Evolutionary conservation across 1,284 basidiomycete genomes (phyloP).

Genomic region (Golubevia pallescens): DNA sequence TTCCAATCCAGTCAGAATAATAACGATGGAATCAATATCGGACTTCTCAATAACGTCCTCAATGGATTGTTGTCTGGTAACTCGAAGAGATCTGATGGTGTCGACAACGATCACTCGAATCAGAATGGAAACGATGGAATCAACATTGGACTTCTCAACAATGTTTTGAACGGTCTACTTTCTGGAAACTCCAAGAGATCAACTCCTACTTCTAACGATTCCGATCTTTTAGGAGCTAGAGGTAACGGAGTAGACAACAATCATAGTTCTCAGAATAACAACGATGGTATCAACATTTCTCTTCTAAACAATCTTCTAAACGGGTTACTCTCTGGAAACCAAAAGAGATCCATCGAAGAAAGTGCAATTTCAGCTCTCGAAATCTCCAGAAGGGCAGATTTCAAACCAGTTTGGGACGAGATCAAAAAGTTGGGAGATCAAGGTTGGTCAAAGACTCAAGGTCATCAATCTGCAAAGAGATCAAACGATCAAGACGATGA

Average conservation of each 20-base stretch:
- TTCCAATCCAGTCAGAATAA: not conserved
- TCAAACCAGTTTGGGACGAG: conserved; percentile 35
- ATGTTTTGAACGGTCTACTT: not conserved
- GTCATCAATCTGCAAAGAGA: conserved; percentile 25
- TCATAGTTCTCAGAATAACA: conserved; percentile 22
- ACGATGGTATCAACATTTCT: conserved; percentile 29
- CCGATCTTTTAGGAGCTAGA: not conserved
- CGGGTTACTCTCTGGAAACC: conserved; percentile 20
- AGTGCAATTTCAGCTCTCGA: no score
- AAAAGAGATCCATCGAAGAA: not conserved
- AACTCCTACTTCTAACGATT: not conserved
- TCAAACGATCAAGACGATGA: conserved; percentile 14
- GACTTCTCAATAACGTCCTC: not conserved
- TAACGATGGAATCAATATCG: not conserved
- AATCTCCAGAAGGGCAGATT: conserved; percentile 22
- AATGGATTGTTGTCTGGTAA: not conserved
- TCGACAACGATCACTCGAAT: not conserved
- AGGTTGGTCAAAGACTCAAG: no score
- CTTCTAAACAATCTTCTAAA: conserved; percentile 38
- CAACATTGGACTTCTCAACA: not conserved
- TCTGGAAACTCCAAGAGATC: not conserved
- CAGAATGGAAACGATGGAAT: conserved; percentile 1
- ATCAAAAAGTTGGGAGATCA: conserved; percentile 35
- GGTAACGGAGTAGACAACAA: conserved; percentile 5
- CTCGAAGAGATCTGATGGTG: not conserved